Percentiles rank a stretch among this genome's conserved stretches.
These are phyloP conservation scores for Aspergillus bombycis DNA, from an alignment of 2,329 filamentous ascomycete genomes.

Conservation along the genomic window DNA sequence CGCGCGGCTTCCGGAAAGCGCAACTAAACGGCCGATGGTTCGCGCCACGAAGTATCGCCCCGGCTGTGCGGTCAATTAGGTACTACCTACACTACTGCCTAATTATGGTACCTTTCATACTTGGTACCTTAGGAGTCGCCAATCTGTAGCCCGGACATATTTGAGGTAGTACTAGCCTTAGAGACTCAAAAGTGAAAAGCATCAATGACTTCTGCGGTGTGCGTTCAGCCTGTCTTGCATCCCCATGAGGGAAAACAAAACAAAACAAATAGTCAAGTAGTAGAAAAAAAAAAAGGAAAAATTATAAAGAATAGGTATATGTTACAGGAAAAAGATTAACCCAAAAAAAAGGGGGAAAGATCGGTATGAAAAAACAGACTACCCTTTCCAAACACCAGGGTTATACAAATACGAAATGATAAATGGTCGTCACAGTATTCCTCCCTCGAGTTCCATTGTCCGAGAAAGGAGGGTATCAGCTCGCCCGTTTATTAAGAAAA, in stretches of 20 bases:
- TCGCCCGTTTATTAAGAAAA: conserved; percentile 22
- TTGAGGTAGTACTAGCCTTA: not conserved
- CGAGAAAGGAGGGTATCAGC: conserved; percentile 29
- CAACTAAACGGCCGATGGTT: conserved; percentile 8
- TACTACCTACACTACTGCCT: conserved; percentile 7
- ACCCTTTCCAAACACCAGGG: conserved; percentile 20
- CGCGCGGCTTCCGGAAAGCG: conserved; percentile 20
- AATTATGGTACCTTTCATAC: not conserved
- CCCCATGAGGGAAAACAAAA: not conserved
- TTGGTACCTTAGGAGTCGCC: not conserved
- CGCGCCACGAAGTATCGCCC: not conserved
- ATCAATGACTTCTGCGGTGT: not conserved
- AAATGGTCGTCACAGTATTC: conserved; percentile 25
- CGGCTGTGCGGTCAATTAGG: not conserved
- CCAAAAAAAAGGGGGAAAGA: conserved; percentile 5
- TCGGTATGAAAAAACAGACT: conserved; percentile 7
- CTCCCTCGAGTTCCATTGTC: conserved; percentile 21
- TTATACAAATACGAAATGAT: conserved; percentile 23
- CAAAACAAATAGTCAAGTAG: not conserved
- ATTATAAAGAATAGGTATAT: conserved; percentile 19
- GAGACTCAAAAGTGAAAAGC: not conserved
- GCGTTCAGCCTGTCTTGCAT: not conserved
- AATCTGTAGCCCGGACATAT: not conserved
- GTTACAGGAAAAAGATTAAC: conserved; percentile 19
- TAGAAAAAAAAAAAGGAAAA: not conserved